Conservation (phyloP, 2,329 filamentous ascomycete species). For the Neopestalotiopsis clavispora region DNA sequence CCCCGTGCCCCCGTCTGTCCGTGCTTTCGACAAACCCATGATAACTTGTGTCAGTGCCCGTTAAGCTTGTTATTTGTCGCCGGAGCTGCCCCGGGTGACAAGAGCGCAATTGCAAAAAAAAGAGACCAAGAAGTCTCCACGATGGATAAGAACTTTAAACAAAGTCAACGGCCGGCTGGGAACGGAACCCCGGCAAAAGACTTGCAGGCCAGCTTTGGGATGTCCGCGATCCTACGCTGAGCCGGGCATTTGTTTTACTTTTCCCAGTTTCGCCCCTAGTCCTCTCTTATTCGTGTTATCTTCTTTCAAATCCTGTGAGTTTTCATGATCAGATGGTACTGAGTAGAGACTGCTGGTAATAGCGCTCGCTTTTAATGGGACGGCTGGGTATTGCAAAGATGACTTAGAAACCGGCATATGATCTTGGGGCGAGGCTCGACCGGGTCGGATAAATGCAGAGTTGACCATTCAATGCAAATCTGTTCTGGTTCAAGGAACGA, state of each 20-base stretch:
- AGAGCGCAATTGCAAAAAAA: too few relatives aligned
- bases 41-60: neutral
- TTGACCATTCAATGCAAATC: neutral
- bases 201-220: neutral
- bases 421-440: neutral
- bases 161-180: neutral
- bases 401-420: slow-evolving; percentile 10
- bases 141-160: neutral
- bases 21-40: neutral
- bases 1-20: neutral
- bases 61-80: neutral
- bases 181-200: slow-evolving; percentile 4
- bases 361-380: neutral
- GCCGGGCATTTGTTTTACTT: slow-evolving; percentile 1
- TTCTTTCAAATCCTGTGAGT: neutral
- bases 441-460: neutral
- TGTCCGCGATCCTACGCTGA: neutral
- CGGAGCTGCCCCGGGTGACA: neutral
- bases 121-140: neutral
- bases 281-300: neutral
- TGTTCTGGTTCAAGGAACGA: too few relatives aligned
- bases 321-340: neutral
- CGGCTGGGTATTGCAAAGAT: neutral
- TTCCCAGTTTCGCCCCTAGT: slow-evolving; percentile 1
- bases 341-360: neutral